Base-by-base conservation (phyloP, 2,329 filamentous ascomycete genomes). In the Dactylellina drechsleri region DNA sequence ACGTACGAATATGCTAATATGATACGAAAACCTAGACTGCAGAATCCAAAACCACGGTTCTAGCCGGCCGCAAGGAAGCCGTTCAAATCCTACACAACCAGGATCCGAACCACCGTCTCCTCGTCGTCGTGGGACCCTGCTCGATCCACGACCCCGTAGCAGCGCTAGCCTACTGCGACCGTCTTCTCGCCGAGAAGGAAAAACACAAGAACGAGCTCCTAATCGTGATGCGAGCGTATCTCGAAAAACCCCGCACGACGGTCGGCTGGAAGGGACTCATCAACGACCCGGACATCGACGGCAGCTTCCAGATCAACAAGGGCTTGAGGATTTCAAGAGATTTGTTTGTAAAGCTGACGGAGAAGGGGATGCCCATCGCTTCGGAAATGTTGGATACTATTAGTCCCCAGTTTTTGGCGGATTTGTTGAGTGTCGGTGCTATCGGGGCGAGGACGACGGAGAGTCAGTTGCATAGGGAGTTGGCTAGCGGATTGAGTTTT, bases 221-320 rank as follows among this genome's bases (percentile, higher is more conserved):
- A 82, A 91, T 99, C 82, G 90, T 99, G 81, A 99, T 99, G 95
- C 92, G 95, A 80, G 93, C 93, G 81, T 99, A 99, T 87, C 90
- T 99, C 60, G 95, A 99, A 86, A 99, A 99, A 87, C 95, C 95
- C 49, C 90, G 95, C 76, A 99, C 95, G 58, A 99, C 95, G 0
- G 93, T 99, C 58, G 95, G 95, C 81, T 99, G 95, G 95, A 99
- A 99, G 85, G 95, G 95, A 61, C 86, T 99, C 82, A 97, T 99
- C 87, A 99, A 99, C 84, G 95, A 99, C 83, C 95, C 95, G 1
- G 93, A 98, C 80, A 97, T 99, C 82, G 92, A 99, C 83, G 90
- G 95, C 82, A 95, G 91, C 81, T 99, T 91, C 90, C 89, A 97
- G 85, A 99, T 99, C 86, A 99, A 99, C 89, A 98, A 98, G 87